Evolutionary conservation across 305 asterid genomes (phyloP), one percentile per base, ranked within the genome.

Genomic region (Caryopteris hybrid): DNA sequence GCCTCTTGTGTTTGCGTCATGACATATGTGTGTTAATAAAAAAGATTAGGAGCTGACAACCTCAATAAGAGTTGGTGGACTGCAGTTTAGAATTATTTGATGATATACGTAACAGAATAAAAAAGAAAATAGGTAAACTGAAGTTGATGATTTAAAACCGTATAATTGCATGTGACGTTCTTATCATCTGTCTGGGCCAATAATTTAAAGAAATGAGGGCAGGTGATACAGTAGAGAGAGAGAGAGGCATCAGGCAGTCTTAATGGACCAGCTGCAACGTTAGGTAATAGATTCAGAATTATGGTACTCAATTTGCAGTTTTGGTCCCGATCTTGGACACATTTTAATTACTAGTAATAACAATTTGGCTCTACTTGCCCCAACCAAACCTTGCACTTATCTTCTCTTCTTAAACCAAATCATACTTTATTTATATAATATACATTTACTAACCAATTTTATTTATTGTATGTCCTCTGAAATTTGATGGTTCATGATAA

Each of bases 111-210:
- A 25, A 25, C 31, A 25, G 2, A 25, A 25, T 1, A 25, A 2
- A 25, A n/a, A n/a, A n/a, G n/a, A n/a, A n/a, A n/a, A n/a, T n/a
- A n/a, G n/a, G n/a, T n/a, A n/a, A n/a, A n/a, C n/a, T n/a, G n/a
- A n/a, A n/a, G n/a, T n/a, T n/a, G n/a, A n/a, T n/a, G n/a, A n/a
- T n/a, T n/a, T n/a, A n/a, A 25, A 25, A 25, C 2, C 31, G 31
- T 25, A 46, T 64, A 69, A 57, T 69, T 39, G 65, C 80, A 76
- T 70, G 76, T 70, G 80, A 75, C 73, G 77, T 66, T 25, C 51
- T 13, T 52, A 31, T 23, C 72, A 64, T 58, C 2, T 5, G 5
- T 27, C 33, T 27, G 36, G 4, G 36, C 6, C 34, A n/a, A 8
- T 13, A n/a, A 17, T 20, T n/a, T 29, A 18, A 20, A 20, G n/a